Evolutionary conservation across 805 yeast genomes (phyloP).

Genomic region (Ogataea sp.): DNA sequence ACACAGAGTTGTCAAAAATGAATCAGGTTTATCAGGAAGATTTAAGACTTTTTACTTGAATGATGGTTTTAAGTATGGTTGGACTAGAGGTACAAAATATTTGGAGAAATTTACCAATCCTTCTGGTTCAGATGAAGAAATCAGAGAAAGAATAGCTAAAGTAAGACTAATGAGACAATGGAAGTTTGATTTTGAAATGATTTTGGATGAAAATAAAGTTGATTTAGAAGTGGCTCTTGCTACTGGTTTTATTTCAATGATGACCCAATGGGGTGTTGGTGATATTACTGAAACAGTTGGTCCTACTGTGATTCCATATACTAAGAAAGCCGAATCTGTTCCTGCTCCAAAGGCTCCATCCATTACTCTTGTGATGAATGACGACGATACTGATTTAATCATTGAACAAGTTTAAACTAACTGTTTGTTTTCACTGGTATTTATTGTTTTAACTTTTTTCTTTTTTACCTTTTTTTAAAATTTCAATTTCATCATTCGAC

Average conservation of each 20-base stretch:
- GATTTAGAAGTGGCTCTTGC: slow-evolving; percentile 47
- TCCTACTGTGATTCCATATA: slow-evolving; percentile 29
- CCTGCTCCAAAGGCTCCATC: slow-evolving; percentile 12
- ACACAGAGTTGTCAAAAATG: slow-evolving; percentile 34
- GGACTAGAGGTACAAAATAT: slow-evolving; percentile 45
- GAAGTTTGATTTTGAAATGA: slow-evolving; percentile 51
- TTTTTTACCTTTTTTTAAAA: no score
- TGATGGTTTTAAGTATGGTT: slow-evolving; percentile 47
- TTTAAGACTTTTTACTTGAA: slow-evolving; percentile 38
- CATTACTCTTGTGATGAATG: slow-evolving; percentile 19
- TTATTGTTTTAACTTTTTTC: no score
- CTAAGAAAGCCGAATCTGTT: slow-evolving; percentile 3
- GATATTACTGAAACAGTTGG: slow-evolving; percentile 46
- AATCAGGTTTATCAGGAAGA: slow-evolving; percentile 30
- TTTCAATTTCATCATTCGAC: no score
- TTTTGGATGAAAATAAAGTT: slow-evolving; percentile 38
- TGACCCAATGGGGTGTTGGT: slow-evolving; percentile 61
- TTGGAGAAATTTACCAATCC: slow-evolving; percentile 48
- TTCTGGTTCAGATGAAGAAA: slow-evolving; percentile 48
- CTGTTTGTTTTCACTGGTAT: neutral
- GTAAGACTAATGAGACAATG: slow-evolving; percentile 51
- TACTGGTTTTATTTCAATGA: slow-evolving; percentile 55
- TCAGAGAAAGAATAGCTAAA: slow-evolving; percentile 43
- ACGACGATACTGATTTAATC: slow-evolving; percentile 23
- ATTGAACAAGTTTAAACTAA: slow-evolving; percentile 15